Base-by-base conservation (phyloP, 352 stramenopile genomes). In the Pythium dissimile region DNA sequence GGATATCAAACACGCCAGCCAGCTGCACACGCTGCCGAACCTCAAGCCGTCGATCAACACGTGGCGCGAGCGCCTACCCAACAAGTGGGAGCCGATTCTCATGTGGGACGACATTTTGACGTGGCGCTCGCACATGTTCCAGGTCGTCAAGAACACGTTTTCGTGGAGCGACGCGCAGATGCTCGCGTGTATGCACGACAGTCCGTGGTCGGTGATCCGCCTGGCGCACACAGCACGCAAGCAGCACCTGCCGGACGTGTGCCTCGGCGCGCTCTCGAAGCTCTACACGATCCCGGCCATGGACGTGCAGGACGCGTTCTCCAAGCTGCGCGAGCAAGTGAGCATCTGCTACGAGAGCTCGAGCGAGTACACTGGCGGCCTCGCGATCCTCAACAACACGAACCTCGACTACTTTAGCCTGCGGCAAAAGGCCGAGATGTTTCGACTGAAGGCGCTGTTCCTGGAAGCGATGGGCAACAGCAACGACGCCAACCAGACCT, bases 71-170 rank as follows among this genome's bases (percentile, higher is more conserved):
- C 87, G 92, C 1, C 69, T 97, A 43, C 91, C 91, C 9, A 98
- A 98, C 69, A 95, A 95, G 64, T 97, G 91, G 86, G 92, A 98
- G 31, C 84, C 86, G 12, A 93, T 97, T 67, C 64, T 96, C 51
- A 65, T 96, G 11, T 98, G 92, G 92, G 91, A 97, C 57, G 88
- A 97, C 51, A 94, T 98, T 30, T 69, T 98, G 18, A 97, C 86
- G 51, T 98, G 92, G 92, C 79, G 92, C 21, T 89, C 85, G 42
- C 89, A 98, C 76, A 96, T 98, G 79, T 96, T 97, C 70, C 75
- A 93, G 59, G 75, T 94, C 26, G 79, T 97, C 26, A 95, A 95
- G 69, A 94, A 62, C 23, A 93, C 81, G 23, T 96, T 95, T 51
- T 85, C 72, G 8, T 93, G 84, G 82, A 95, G 86, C 46, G 85